Conservation (phyloP, 139 green algal species). For the Spirogloea muscicola region DNA sequence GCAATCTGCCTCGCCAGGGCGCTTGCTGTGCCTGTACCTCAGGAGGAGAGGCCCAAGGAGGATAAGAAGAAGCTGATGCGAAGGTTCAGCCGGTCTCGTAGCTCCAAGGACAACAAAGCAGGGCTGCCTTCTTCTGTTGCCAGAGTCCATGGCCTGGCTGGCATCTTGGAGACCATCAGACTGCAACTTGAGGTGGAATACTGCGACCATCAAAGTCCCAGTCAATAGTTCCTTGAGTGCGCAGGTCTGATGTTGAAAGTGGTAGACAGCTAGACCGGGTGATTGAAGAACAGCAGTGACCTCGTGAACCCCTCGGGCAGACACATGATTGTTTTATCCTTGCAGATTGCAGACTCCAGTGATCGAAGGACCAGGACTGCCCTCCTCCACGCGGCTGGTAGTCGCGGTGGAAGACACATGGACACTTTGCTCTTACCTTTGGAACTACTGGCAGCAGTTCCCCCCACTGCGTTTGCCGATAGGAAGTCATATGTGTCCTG, state of each 20-base stretch:
- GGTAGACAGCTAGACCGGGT: neutral
- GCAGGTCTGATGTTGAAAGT: neutral
- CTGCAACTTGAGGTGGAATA: conserved; percentile 3
- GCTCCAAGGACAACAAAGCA: neutral
- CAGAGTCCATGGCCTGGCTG: neutral
- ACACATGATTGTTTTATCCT: neutral
- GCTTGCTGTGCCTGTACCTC: neutral
- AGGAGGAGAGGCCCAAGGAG: neutral
- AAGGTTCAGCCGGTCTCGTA: neutral
- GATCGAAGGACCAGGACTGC: neutral
- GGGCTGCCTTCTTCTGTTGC: neutral
- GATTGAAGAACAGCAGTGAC: neutral
- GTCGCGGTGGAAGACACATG: neutral
- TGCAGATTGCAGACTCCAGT: neutral
- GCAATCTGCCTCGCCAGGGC: no score
- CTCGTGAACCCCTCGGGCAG: neutral
- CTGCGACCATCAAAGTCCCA: neutral
- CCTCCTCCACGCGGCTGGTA: neutral
- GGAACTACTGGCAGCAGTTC: conserved; percentile 1
- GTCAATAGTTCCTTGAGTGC: neutral
- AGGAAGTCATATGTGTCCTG: neutral
- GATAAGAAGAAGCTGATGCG: conserved; percentile 8
- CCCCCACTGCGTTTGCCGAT: neutral
- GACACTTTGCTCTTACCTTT: conserved; percentile 12
- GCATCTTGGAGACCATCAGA: neutral